Base-by-base conservation (phyloP, 1,284 basidiomycete species). In the Fomitopsis palustris region DNA sequence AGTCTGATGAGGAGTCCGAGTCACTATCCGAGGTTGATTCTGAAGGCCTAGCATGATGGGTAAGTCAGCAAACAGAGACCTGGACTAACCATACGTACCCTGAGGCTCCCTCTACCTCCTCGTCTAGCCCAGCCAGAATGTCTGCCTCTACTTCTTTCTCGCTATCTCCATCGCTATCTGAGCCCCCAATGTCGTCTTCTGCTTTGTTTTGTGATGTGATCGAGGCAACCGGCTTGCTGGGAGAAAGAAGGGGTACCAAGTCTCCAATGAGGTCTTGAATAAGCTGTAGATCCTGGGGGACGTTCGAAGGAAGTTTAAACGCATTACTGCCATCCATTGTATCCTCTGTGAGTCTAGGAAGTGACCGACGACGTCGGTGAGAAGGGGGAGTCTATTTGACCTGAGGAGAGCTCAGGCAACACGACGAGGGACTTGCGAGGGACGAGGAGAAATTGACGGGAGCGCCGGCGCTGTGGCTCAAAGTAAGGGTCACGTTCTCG, bases 201-300 rank as follows among this genome's bases (percentile, higher is more conserved):
- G 54, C 39, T 23, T n/a, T 5, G 16, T 38, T 16, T 19, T n/a
- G 14, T 29, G 60, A 52, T 5, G n/a, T 16, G 53, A 57, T n/a
- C 2, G 53, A 25, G 33, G 63, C 27, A 10, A 27, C 12, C 19
- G 49, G 0, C 49, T 63, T 64, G 38, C 38, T 54, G 5, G 61
- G 23, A 12, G 62, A 41, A 16, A 67, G 62, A 3, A 61, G 17
- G 10, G 64, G 63, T 54, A 71, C 23, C 14, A 37, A 37, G 35
- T 69, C 62, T 16, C 83, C 85, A 57, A 92, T 74, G 31, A 90
- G 64, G 58, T 84, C 84, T 56, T 84, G 85, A 45, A 92, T 92
- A 49, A 92, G 78, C 41, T 87, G 78, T 21, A 92, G 73, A 68
- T 92, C 90, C 67, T 90, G 90, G 10, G 89, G 82, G 21, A 90